phyloP scores from a whole-genome alignment of 208 protist species.

The Tritrichomonas musculus region DNA sequence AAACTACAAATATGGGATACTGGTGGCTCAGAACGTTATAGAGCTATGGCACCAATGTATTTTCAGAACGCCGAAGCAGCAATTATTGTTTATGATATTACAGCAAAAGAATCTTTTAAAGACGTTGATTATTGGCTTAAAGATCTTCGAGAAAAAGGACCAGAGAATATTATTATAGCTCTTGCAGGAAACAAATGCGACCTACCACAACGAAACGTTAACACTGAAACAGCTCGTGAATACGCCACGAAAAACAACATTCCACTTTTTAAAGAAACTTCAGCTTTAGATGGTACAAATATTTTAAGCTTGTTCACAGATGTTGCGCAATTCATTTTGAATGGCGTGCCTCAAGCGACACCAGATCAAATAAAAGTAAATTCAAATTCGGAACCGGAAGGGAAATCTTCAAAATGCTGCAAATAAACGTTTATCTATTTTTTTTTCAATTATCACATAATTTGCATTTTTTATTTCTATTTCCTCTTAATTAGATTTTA shows the following conservation, averaged over 20 bases:
- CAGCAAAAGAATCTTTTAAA: conserved; percentile 86
- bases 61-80: conserved; percentile 55
- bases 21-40: conserved; percentile 1
- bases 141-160: conserved; percentile 89
- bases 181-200: conserved; percentile 33
- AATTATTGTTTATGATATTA: conserved; percentile 97
- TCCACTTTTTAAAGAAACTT: conserved; percentile 24
- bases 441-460: too few species aligned
- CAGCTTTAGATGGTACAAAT: neutral
- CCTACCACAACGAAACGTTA: neutral
- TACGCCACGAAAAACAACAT: neutral
- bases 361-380: too few species aligned
- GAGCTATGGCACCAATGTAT: conserved; percentile 28
- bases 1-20: conserved; percentile 35
- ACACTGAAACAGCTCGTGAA: neutral
- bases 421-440: too few species aligned
- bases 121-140: conserved; percentile 92
- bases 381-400: too few species aligned
- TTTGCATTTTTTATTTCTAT: too few species aligned
- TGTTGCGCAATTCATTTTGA: too few species aligned
- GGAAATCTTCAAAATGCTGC: too few species aligned
- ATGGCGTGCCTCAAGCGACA: too few species aligned
- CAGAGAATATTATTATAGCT: conserved; percentile 71
- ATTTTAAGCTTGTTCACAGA: neutral
- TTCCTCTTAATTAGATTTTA: too few species aligned